Percentiles rank a stretch among this genome's conserved stretches.
Evolutionary conservation across 768 basidiomycete species (phyloP).

Genomic region (Hirschioporus abietinus): DNA sequence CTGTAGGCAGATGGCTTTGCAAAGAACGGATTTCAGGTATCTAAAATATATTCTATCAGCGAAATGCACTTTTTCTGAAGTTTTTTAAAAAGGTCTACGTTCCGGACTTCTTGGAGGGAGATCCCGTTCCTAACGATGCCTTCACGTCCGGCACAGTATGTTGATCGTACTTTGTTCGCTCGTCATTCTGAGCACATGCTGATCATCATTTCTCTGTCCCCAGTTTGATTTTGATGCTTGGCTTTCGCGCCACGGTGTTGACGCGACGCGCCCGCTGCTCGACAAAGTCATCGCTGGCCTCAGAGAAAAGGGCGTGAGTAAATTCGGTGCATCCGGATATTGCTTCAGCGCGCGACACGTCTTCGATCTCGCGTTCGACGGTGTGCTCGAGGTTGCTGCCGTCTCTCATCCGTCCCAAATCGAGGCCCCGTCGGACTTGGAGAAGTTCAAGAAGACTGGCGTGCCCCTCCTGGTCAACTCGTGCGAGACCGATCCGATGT

Average conservation of each 20-base stretch:
- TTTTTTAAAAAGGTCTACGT: conserved; percentile 29
- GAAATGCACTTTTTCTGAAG: conserved; percentile 33
- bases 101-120: conserved; percentile 33
- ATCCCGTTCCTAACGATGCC: conserved; percentile 24
- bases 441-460: conserved; percentile 48
- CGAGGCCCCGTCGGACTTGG: conserved; percentile 51
- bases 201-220: not conserved
- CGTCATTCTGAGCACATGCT: not conserved
- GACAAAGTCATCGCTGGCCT: conserved; percentile 55
- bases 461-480: conserved; percentile 66
- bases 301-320: conserved; percentile 51
- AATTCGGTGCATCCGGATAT: conserved; percentile 59
- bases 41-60: not conserved
- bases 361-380: conserved; percentile 59
- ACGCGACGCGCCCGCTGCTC: conserved; percentile 39
- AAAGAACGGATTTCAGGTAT: conserved; percentile 32
- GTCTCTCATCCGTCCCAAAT: conserved; percentile 62
- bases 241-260: conserved; percentile 37
- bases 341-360: conserved; percentile 68
- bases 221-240: conserved; percentile 37
- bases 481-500: conserved; percentile 47
- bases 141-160: conserved; percentile 8
- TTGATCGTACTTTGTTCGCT: not conserved
- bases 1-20: conserved; percentile 29
- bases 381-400: conserved; percentile 41